phyloP scores from a whole-genome alignment of 129 eudicot species.

The Mikania micrantha region DNA sequence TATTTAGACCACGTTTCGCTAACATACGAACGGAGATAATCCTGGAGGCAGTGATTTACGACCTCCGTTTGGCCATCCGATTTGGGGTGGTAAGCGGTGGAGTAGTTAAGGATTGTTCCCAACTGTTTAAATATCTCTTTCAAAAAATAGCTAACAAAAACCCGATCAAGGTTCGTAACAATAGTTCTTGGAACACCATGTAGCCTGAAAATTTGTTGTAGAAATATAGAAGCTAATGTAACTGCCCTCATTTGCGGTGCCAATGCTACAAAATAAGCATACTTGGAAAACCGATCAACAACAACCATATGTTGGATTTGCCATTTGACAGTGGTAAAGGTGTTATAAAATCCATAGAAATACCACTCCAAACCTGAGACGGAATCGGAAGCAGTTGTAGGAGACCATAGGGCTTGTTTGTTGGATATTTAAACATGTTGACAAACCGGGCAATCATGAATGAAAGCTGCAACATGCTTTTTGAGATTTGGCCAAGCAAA shows the following conservation, averaged over 20 bases:
- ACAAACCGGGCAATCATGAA: background rate
- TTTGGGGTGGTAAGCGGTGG: background rate
- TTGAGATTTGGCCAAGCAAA: background rate
- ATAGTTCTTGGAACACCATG: background rate
- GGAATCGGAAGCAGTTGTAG: background rate
- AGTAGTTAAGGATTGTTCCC: background rate
- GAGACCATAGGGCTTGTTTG: background rate
- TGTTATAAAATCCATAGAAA: background rate
- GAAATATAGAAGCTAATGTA: background rate
- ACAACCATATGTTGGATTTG: too few relatives aligned
- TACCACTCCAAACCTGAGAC: background rate
- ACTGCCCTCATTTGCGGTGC: background rate
- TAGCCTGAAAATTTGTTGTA: background rate
- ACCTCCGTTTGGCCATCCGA: background rate
- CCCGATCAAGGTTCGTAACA: background rate
- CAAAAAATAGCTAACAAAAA: background rate
- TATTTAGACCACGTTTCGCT: background rate
- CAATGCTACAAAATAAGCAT: background rate
- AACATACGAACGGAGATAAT: background rate
- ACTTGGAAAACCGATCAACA: too few relatives aligned
- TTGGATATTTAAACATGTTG: background rate
- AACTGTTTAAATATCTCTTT: background rate
- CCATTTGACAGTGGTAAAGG: background rate
- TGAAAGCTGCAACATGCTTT: background rate
- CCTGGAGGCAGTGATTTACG: background rate